Base-by-base conservation (phyloP, 352 stramenopile species). In the Plasmopara halstedii region DNA sequence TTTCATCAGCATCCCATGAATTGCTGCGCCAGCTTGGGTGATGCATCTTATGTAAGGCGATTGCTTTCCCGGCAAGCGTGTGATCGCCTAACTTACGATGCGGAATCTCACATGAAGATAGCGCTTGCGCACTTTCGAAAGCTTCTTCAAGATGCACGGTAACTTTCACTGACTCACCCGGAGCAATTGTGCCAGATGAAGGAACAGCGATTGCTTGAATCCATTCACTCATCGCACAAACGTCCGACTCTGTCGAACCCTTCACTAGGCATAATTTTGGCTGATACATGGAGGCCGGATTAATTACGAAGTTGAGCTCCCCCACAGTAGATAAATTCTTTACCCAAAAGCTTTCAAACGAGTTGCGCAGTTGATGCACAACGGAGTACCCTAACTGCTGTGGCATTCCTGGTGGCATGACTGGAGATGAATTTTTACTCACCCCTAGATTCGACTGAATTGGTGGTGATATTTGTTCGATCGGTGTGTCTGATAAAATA, bases 11-110 rank as follows among this genome's bases (percentile, higher is more conserved):
- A 39, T 83, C 80, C 80, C 80, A 92, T 9, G 80, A 92, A 46
- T 87, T 92, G 42, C 77, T 92, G 48, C 80, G 46, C 80, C 80
- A 92, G 4, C 64, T 85, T 36, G 77, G 80, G 47, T 92, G 74
- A 38, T 87, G 70, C 64, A 87, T 78, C 53, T 86, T 87, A 47
- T 85, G 80, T 20, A 88, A 48, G 17, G 76, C 35, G 18, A 73
- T 53, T 23, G 52, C 46, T 29, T 73, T 71, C 22, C 39, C 53
- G 6, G 59, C 63, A 20, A 53, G 35, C n/a, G 45, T 72, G 15
- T 35, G 53, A 23, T 67, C 63, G 19, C 10, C 54, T 32, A 49
- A 54, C 41, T 76, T 67, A 35, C 50, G 62, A 34, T 64, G 57
- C 35, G 45, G n/a, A 40, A 40, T 15, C 15, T 37, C 33, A 22